Evolutionary conservation across 1,284 basidiomycete genomes (phyloP).

Genomic region (Ceratobasidium sp.): DNA sequence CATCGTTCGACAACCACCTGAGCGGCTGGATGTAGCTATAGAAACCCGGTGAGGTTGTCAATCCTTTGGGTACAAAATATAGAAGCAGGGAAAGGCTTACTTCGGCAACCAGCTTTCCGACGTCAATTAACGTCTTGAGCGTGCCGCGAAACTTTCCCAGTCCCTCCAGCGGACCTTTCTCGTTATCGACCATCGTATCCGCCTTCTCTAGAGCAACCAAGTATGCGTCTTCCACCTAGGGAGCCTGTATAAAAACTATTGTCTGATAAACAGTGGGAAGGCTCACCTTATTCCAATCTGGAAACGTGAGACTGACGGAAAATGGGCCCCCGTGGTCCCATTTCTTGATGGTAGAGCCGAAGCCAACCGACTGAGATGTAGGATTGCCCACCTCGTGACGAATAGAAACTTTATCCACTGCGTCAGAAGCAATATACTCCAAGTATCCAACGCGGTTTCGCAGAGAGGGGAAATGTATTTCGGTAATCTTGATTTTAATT

Average conservation of each 20-base stretch:
- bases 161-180: constrained; percentile 2
- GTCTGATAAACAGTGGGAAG: too few relatives aligned
- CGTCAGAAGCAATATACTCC: not conserved
- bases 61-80: not conserved
- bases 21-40: constrained; percentile 6
- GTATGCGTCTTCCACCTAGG: constrained; percentile 10
- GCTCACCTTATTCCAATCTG: not conserved
- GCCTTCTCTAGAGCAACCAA: constrained; percentile 6
- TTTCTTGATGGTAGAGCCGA: not conserved
- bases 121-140: not conserved
- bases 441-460: not conserved
- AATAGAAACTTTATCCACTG: not conserved
- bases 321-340: not conserved
- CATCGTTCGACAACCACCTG: not conserved
- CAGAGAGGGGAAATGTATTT: not conserved
- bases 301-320: constrained; percentile 5
- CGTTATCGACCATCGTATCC: not conserved
- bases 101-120: constrained; percentile 5
- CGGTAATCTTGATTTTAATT: not conserved
- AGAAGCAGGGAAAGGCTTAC: not conserved
- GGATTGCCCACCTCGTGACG: not conserved
- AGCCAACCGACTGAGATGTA: not conserved
- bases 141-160: not conserved
- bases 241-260: not conserved
- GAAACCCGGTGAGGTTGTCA: too few relatives aligned